A percentile compares a stretch with the other conserved stretches of the same genome.
phyloP scores from a whole-genome alignment of 345 rosid species.

The Acer saccharum region DNA sequence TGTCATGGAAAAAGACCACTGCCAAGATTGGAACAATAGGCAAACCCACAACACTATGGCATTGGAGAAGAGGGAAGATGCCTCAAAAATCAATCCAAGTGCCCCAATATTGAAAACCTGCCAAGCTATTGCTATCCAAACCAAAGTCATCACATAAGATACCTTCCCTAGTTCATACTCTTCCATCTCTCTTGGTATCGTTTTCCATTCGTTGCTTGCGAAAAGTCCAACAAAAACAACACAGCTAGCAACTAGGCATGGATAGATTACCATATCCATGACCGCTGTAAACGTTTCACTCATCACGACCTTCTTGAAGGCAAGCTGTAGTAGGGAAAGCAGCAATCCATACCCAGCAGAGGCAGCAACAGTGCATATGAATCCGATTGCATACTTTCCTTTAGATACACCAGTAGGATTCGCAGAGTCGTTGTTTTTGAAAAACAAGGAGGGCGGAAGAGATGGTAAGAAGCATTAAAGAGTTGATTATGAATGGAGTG shows the following conservation, averaged over 20 bases:
- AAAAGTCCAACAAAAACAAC: slow-evolving; percentile 50
- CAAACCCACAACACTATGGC: slow-evolving; percentile 41
- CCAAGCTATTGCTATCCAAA: slow-evolving; percentile 41
- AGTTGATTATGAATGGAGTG: slow-evolving; percentile 42
- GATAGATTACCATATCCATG: slow-evolving; percentile 37
- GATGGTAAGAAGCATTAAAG: slow-evolving; percentile 51
- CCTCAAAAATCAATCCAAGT: slow-evolving; percentile 56
- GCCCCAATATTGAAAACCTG: slow-evolving; percentile 39
- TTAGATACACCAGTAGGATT: slow-evolving; percentile 15
- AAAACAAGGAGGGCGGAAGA: slow-evolving; percentile 60
- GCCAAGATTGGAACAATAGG: slow-evolving; percentile 67
- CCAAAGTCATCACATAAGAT: slow-evolving; percentile 42
- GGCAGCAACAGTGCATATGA: slow-evolving; percentile 44
- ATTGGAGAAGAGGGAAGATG: slow-evolving; percentile 63
- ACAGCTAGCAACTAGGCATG: slow-evolving; percentile 33
- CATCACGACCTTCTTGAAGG: slow-evolving; percentile 41
- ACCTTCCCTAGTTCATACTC: slow-evolving; percentile 45
- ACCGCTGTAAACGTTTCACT: slow-evolving; percentile 33
- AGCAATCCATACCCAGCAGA: slow-evolving; percentile 43
- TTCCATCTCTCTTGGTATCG: slow-evolving; percentile 44
- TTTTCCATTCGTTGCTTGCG: slow-evolving; percentile 52
- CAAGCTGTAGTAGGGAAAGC: slow-evolving; percentile 30
- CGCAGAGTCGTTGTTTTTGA: slow-evolving; percentile 25
- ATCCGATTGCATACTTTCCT: slow-evolving; percentile 38
- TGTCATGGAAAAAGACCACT: slow-evolving; percentile 60